These are phyloP conservation scores for Aphanoascus verrucosus DNA, from an alignment of 2,329 filamentous ascomycete genomes.

Conservation along the genomic window DNA sequence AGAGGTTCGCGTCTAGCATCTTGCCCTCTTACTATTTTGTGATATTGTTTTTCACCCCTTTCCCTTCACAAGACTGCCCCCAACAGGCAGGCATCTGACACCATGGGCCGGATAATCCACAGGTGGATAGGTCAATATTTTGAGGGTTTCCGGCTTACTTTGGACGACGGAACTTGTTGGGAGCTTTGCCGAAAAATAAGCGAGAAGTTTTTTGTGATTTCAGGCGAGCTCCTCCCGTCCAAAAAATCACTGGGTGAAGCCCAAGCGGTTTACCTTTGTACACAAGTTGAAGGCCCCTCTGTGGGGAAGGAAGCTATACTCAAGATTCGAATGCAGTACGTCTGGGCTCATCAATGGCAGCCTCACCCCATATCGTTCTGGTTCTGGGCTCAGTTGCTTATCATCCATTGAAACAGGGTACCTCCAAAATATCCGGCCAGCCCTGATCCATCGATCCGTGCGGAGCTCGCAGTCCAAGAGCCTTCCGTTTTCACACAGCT, in stretches of 20 bases:
- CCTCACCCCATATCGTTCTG: not conserved
- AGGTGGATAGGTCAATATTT: not conserved
- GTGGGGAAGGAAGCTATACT: constrained; percentile 9
- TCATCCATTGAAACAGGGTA: not conserved
- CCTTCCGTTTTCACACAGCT: not conserved
- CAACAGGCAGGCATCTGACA: too few relatives aligned
- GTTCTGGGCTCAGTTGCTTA: not conserved
- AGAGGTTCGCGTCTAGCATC: too few relatives aligned
- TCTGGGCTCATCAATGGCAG: not conserved
- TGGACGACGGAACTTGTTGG: not conserved
- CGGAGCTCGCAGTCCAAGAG: not conserved
- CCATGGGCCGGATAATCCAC: not conserved
- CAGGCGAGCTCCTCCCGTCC: not conserved
- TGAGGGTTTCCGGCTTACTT: not conserved
- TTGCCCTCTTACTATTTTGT: too few relatives aligned
- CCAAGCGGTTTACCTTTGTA: constrained; percentile 10
- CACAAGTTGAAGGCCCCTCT: not conserved
- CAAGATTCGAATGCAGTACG: constrained; percentile 13
- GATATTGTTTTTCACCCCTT: too few relatives aligned
- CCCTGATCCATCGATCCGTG: not conserved
- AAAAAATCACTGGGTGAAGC: not conserved
- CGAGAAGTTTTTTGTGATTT: not conserved
- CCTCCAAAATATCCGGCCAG: not conserved
- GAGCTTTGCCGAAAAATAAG: not conserved
- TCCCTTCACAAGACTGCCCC: too few relatives aligned